A percentile compares a stretch with the other conserved stretches of the same genome.
phyloP scores from a whole-genome alignment of 2,329 filamentous ascomycete genomes.

The Ceratocystis alfenasii region DNA sequence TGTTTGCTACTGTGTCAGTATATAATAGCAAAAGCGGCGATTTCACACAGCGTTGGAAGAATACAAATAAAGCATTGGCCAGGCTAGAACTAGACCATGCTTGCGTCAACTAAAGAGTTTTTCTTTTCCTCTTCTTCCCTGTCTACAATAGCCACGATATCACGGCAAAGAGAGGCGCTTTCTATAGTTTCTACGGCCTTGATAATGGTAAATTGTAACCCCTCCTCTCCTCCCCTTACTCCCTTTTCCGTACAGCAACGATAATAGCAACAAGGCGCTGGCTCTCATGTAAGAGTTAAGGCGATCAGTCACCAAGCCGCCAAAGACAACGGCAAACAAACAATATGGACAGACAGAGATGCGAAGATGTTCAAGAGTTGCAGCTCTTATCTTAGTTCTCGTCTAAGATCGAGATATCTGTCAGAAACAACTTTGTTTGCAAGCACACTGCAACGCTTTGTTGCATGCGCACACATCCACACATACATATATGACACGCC shows the following conservation, averaged over 20 bases:
- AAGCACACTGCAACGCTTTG: not conserved
- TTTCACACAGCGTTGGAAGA: too few relatives aligned
- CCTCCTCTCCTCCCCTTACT: not conserved
- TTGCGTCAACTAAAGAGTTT: not conserved
- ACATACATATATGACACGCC: not conserved
- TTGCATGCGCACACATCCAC: too few relatives aligned
- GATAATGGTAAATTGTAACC: too few relatives aligned
- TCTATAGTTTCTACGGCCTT: too few relatives aligned
- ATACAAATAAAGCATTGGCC: too few relatives aligned
- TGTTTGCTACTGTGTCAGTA: too few relatives aligned
- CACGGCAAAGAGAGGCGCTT: too few relatives aligned
- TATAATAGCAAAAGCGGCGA: too few relatives aligned
- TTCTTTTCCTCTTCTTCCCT: not conserved
- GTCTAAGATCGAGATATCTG: not conserved
- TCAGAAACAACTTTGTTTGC: not conserved
- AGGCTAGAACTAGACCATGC: too few relatives aligned
- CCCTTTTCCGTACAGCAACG: not conserved
- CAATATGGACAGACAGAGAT: not conserved
- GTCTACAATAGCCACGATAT: not conserved
- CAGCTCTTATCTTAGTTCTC: not conserved
- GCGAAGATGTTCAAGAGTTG: not conserved
- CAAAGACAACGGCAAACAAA: not conserved
- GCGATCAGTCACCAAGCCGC: not conserved
- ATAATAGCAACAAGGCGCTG: not conserved
- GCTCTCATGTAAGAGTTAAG: not conserved